Base-by-base conservation (phyloP, 257 asterid species). In the Ajuga chamaepitys region DNA sequence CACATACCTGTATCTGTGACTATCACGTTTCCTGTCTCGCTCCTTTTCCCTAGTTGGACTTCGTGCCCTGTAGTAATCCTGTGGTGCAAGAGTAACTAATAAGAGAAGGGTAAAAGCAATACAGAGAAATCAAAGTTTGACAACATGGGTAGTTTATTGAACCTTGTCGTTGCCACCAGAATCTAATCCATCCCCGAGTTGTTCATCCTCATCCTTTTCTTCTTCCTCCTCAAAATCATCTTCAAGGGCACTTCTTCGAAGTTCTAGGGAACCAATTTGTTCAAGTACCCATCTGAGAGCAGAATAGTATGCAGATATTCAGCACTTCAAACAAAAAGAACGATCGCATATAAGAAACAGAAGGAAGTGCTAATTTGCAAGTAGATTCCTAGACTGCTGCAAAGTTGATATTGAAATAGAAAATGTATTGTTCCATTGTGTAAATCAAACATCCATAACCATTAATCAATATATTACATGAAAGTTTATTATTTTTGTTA, bases 141-240 rank as follows among this genome's bases (percentile, higher is more conserved):
- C 41, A 37, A 60, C n/a, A 44, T 12, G 32, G 5, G 22, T 21
- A 46, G 68, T 44, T 47, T 28, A 71, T 5, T 62, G 56, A 51
- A 94, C 97, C 91, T 86, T 94, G 51, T 86, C 95, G 75, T 68
- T 76, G 60, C 42, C 88, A 44, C 62, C 85, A 41, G 81, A 68
- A 44, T 87, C 95, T 50, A 77, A 26, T 72, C 80, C 97, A 77
- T 78, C 82, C 42, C 78, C 79, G 42, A 80, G 76, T 55, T 75
- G 94, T 9, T 86, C 95, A 42, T 94, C 97, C 58, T 94, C 99
- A 71, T 93, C 95, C 34, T 89, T 89, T 75, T 89, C 97, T 77
- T 93, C 97, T 62, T 94, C 97, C 81, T 92, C 99, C 84, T 90
- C 99, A 79, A 84, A 94, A 78, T 94, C 99, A 79, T 94, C 99